phyloP scores from a whole-genome alignment of 495 filamentous ascomycete species.

The Penicillium flavigenum region DNA sequence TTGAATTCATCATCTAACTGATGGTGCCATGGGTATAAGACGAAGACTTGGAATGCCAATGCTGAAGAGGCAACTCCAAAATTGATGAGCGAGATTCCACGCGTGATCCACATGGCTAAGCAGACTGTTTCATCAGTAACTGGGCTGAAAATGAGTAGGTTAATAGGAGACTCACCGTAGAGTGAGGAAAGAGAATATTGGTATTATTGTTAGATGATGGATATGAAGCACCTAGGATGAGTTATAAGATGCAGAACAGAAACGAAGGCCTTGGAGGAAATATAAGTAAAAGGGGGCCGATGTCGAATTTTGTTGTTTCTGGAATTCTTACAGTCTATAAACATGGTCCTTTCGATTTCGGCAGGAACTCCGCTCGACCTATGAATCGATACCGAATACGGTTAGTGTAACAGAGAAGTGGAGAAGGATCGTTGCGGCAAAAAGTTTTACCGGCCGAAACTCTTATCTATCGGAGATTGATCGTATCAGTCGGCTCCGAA shows the following conservation, averaged over 20 bases:
- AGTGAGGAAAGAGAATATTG: not conserved
- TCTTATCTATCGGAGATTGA: not conserved
- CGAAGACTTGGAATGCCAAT: slow-evolving; percentile 61
- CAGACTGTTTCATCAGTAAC: not conserved
- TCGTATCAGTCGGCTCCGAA: slow-evolving; percentile 5
- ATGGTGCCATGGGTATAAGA: slow-evolving; percentile 67
- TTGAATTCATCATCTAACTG: slow-evolving; percentile 61
- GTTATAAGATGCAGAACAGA: not conserved
- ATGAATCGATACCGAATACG: not conserved
- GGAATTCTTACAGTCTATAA: not conserved
- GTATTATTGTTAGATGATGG: not conserved
- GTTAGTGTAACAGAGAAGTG: not conserved
- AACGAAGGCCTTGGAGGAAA: not conserved
- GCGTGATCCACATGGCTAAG: slow-evolving; percentile 51
- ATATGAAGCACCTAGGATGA: not conserved
- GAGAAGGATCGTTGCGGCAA: no score
- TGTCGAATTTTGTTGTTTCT: no score
- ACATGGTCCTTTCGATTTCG: not conserved
- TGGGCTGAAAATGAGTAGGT: not conserved
- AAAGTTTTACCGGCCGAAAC: not conserved
- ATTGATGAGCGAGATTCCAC: slow-evolving; percentile 59
- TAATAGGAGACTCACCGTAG: not conserved
- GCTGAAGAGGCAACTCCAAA: slow-evolving; percentile 61
- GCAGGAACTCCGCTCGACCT: not conserved
- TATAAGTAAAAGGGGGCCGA: not conserved